A percentile compares a stretch with the other conserved stretches of the same genome.
Conservation (phyloP, 2,329 filamentous ascomycete species). For the Cladosporium phlei region DNA sequence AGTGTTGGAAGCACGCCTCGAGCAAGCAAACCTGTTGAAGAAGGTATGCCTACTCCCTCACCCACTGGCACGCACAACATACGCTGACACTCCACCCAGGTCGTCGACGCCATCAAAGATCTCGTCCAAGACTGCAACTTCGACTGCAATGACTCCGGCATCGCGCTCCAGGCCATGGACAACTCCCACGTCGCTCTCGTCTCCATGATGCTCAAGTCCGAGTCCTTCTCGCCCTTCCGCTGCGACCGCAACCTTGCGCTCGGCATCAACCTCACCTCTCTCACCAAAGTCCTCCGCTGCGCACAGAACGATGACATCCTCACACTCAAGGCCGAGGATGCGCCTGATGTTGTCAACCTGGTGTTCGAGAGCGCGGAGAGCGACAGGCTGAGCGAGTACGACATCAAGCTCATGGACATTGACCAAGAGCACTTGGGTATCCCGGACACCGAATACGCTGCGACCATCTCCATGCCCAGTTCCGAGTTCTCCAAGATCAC, state of each 20-base stretch:
- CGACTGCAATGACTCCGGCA: constrained; percentile 99
- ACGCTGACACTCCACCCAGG: constrained; percentile 49
- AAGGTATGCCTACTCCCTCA: constrained; percentile 57
- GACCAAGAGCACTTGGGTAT: constrained; percentile 99
- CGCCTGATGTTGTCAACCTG: constrained; percentile 90
- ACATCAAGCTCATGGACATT: constrained; percentile 99
- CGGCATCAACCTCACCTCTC: constrained; percentile 90
- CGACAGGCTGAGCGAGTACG: constrained; percentile 95
- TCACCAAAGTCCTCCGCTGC: constrained; percentile 94
- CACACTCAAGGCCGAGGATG: constrained; percentile 95
- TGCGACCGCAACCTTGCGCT: constrained; percentile 97
- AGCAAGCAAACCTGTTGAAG: constrained; percentile 90
- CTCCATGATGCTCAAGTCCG: constrained; percentile 96
- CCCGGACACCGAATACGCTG: constrained; percentile 96
- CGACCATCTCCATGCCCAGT: constrained; percentile 83
- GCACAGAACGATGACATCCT: constrained; percentile 92
- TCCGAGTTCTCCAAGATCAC: constrained; percentile 92
- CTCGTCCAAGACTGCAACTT: constrained; percentile 99
- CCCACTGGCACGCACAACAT: too few relatives aligned
- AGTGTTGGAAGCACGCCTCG: constrained; percentile 96
- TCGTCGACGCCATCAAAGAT: constrained; percentile 98
- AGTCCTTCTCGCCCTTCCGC: constrained; percentile 89
- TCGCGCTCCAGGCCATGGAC: constrained; percentile 98
- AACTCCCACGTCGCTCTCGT: constrained; percentile 99
- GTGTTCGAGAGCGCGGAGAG: constrained; percentile 85